Evolutionary conservation across 2,329 filamentous ascomycete genomes (phyloP).

Genomic region (Lojkania enalia): DNA sequence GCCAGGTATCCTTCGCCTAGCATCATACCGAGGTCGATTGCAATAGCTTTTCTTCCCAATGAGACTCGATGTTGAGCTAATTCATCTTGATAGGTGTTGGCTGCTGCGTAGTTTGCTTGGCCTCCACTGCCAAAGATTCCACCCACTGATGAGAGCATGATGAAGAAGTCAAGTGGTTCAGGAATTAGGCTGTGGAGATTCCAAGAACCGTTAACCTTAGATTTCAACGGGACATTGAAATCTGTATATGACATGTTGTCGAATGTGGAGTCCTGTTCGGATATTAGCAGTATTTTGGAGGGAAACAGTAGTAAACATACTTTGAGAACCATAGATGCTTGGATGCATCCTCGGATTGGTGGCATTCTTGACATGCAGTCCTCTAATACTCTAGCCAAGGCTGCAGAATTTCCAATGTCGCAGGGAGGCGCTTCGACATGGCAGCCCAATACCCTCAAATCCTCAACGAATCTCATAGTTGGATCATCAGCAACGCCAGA

Average conservation of each 20-base stretch:
- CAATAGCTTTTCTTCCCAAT: background rate
- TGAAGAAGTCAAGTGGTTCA: constrained; percentile 17
- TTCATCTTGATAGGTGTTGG: constrained; percentile 44
- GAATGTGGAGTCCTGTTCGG: constrained; percentile 2
- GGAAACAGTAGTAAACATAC: background rate
- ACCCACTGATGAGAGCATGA: constrained; percentile 14
- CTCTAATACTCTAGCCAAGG: background rate
- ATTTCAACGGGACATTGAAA: background rate
- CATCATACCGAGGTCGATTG: background rate
- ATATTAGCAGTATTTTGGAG: background rate
- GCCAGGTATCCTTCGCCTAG: background rate
- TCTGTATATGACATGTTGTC: background rate
- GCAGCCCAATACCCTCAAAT: background rate
- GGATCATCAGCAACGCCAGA: background rate
- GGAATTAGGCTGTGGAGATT: constrained; percentile 13
- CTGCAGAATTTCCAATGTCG: background rate
- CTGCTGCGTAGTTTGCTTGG: constrained; percentile 15
- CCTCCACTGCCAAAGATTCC: constrained; percentile 8
- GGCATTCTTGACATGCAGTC: background rate
- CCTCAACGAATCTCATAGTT: background rate
- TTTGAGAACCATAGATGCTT: background rate
- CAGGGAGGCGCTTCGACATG: constrained; percentile 1
- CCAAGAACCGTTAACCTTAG: constrained; percentile 36
- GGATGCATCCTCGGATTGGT: constrained; percentile 3
- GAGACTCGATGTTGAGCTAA: constrained; percentile 22